Evolutionary conservation across 1,284 basidiomycete species (phyloP).

Genomic region (Tilletia horrida): DNA sequence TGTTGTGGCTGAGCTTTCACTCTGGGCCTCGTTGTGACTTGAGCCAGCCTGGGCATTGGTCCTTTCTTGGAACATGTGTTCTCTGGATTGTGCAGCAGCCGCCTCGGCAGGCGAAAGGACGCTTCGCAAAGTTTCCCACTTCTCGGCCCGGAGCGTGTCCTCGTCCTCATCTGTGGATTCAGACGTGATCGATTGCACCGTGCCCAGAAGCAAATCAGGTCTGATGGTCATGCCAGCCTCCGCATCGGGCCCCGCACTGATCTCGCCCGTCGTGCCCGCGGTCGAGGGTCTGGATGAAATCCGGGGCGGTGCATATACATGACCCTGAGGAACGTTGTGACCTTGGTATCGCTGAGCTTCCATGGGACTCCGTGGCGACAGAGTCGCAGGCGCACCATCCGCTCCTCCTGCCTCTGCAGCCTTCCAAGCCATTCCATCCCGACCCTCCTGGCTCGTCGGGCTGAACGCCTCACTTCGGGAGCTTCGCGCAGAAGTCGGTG

Average conservation of each 20-base stretch:
- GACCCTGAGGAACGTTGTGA: no score
- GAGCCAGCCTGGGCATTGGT: no score
- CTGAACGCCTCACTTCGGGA: slow-evolving; percentile 38
- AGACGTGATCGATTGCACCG: neutral
- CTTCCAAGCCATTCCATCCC: neutral
- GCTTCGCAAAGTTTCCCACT: slow-evolving; percentile 3
- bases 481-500: slow-evolving; percentile 45
- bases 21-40: no score
- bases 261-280: neutral
- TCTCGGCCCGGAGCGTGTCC: slow-evolving; percentile 10
- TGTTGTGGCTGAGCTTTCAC: neutral
- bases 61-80: neutral
- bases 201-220: slow-evolving; percentile 8
- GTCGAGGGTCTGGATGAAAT: no score
- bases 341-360: neutral
- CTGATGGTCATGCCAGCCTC: slow-evolving; percentile 10
- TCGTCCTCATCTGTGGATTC: slow-evolving; percentile 6
- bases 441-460: slow-evolving; percentile 10
- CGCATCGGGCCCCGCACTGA: neutral
- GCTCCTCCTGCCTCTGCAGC: neutral
- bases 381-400: neutral
- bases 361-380: neutral
- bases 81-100: neutral
- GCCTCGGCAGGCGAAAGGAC: neutral
- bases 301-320: no score